Evolutionary conservation across 257 asterid genomes (phyloP), one percentile per base, ranked within the genome.

Genomic region (Gardenia jasminoides): DNA sequence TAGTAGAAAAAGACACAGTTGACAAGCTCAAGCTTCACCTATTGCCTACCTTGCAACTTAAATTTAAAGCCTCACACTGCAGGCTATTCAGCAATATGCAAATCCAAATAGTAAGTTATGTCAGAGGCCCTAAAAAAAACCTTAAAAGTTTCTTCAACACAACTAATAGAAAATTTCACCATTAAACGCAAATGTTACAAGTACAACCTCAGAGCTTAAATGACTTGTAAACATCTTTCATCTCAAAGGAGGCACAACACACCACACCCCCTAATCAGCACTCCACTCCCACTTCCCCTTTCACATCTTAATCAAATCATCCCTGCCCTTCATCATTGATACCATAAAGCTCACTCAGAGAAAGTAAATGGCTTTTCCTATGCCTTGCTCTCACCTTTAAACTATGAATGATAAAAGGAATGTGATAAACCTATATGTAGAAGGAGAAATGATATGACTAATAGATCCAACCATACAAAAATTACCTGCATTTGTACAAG

Each of bases 401-500:
- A 0, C 70, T 43, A 26, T 58, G 46, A 19, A 61, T 36, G 71
- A 7, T 47, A 62, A 7, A 58, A 30, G 33, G 50, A 74, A 52
- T 3, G 26, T 9, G 20, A 13, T 61, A 48, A 48, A 56, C 46
- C 54, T 11, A 36, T 26, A 9, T 26, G 26, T 17, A 48, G 28
- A 30, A n/a, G 71, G 10, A 64, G 75, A 44, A 41, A 70, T 6
- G 12, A 69, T 10, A 17, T 15, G 41, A 72, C 41, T 47, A n/a
- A n/a, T 19, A 0, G 4, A 43, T 17, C 28, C 15, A n/a, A 78
- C 33, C 24, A 39, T 20, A 44, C 30, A 81, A 64, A 36, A 76
- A 65, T 84, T 88, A 93, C 99, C 99, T 96, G 99, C 99, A 96
- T 96, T 87, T 96, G 99, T 79, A 96, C 99, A 79, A 96, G 97